These are phyloP conservation scores for Leccinellum luteum DNA, from an alignment of 768 basidiomycete species.

Conservation along the genomic window DNA sequence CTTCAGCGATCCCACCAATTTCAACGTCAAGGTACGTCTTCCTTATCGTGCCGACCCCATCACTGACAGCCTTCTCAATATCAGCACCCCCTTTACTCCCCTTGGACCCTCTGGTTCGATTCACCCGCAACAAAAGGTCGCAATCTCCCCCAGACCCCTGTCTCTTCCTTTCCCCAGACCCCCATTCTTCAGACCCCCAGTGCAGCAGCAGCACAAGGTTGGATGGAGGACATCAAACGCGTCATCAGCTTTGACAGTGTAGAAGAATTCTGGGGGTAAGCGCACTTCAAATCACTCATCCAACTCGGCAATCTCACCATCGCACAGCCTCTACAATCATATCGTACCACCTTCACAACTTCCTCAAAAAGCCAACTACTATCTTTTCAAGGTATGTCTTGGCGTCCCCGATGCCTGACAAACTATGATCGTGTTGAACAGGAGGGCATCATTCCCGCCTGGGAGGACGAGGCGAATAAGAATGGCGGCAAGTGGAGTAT, in stretches of 20 bases:
- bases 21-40: constrained; percentile 86
- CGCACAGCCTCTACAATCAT: constrained; percentile 84
- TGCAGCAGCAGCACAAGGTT: constrained; percentile 73
- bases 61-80: constrained; percentile 1
- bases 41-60: neutral
- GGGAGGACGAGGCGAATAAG: constrained; percentile 97
- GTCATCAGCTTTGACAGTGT: constrained; percentile 96
- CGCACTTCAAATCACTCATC: constrained; percentile 10
- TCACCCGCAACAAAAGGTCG: constrained; percentile 89
- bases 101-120: constrained; percentile 99
- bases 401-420: neutral
- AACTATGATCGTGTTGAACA: constrained; percentile 29
- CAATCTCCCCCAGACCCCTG: constrained; percentile 81
- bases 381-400: constrained; percentile 86
- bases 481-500: constrained; percentile 99
- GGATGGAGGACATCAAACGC: constrained; percentile 99
- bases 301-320: constrained; percentile 9
- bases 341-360: constrained; percentile 93
- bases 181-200: constrained; percentile 73
- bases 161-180: constrained; percentile 74
- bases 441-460: constrained; percentile 96
- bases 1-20: constrained; percentile 88
- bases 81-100: constrained; percentile 90
- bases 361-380: constrained; percentile 98
- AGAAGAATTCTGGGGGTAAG: constrained; percentile 99